These are phyloP conservation scores for Pinus tabuliformis DNA, from an alignment of 75 land plant genomes.

Conservation along the genomic window DNA sequence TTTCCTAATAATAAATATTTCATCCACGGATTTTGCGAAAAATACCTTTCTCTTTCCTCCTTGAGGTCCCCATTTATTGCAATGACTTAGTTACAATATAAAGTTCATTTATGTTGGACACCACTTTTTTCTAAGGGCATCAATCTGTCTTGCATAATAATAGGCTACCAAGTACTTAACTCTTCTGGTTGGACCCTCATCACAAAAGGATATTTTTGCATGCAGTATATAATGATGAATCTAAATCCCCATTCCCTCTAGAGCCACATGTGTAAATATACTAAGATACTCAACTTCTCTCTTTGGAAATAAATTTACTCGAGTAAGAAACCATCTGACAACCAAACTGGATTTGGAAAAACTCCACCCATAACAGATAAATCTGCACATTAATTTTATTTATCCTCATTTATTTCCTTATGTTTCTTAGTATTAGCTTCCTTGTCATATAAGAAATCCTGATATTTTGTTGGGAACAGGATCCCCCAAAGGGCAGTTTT, in stretches of 20 bases:
- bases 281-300: slow-evolving; percentile 17
- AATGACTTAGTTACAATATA: slow-evolving; percentile 76
- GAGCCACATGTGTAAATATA: not conserved
- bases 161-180: slow-evolving; percentile 71
- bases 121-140: slow-evolving; percentile 74
- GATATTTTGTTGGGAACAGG: too few species aligned
- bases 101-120: slow-evolving; percentile 77
- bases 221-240: slow-evolving; percentile 38
- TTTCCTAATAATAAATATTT: slow-evolving; percentile 89
- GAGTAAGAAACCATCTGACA: slow-evolving; percentile 25
- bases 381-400: slow-evolving; percentile 17
- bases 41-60: slow-evolving; percentile 98
- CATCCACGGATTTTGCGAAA: slow-evolving; percentile 91
- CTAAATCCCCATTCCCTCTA: slow-evolving; percentile 9
- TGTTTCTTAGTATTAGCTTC: slow-evolving; percentile 19
- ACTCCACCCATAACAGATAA: not conserved
- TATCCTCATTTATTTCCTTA: slow-evolving; percentile 17
- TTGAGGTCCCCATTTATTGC: slow-evolving; percentile 88
- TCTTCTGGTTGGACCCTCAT: slow-evolving; percentile 50
- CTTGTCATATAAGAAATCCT: slow-evolving; percentile 28
- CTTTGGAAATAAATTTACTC: slow-evolving; percentile 29
- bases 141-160: slow-evolving; percentile 87
- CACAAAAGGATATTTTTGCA: slow-evolving; percentile 56
- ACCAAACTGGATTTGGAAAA: slow-evolving; percentile 21
- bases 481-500: too few species aligned